These are phyloP conservation scores for Colletotrichum kahawae DNA, from an alignment of 2,329 filamentous ascomycete genomes.

Conservation along the genomic window DNA sequence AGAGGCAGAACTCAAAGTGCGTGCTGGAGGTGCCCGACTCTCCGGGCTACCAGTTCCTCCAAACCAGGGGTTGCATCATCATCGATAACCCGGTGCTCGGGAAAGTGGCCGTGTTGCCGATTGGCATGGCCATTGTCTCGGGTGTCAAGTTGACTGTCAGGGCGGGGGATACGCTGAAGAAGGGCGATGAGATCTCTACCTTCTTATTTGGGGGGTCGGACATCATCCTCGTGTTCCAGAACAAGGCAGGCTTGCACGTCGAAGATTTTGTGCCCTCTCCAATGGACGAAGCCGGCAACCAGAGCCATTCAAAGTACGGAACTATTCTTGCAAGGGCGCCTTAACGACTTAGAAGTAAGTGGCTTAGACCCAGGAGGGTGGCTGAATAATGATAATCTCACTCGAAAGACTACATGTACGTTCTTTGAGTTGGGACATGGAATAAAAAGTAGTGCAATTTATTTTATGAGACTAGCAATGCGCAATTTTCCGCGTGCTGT, in stretches of 20 bases:
- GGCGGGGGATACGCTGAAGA: conserved; percentile 31
- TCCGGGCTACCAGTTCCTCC: conserved; percentile 44
- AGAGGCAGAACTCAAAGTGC: neutral
- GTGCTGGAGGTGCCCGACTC: conserved; percentile 31
- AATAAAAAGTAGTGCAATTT: no score
- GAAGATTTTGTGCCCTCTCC: conserved; percentile 24
- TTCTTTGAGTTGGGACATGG: no score
- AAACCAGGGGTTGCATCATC: conserved; percentile 42
- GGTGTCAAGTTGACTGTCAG: conserved; percentile 38
- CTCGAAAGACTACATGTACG: no score
- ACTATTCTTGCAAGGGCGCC: conserved; percentile 20
- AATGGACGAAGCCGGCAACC: neutral
- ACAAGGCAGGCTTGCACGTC: conserved; percentile 21
- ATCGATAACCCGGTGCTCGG: conserved; percentile 39
- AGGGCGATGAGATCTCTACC: conserved; percentile 46
- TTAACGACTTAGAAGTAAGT: neutral
- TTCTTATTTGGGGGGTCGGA: conserved; percentile 51
- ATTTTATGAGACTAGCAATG: no score
- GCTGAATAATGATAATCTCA: neutral
- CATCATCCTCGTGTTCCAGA: conserved; percentile 43
- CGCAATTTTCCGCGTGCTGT: neutral
- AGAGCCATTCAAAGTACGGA: conserved; percentile 24
- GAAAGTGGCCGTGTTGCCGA: conserved; percentile 44
- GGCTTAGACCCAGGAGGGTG: accelerated
- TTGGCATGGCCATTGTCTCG: conserved; percentile 50